Evolutionary conservation across 805 yeast species (phyloP).

Genomic region (Saturnispora sekii): DNA sequence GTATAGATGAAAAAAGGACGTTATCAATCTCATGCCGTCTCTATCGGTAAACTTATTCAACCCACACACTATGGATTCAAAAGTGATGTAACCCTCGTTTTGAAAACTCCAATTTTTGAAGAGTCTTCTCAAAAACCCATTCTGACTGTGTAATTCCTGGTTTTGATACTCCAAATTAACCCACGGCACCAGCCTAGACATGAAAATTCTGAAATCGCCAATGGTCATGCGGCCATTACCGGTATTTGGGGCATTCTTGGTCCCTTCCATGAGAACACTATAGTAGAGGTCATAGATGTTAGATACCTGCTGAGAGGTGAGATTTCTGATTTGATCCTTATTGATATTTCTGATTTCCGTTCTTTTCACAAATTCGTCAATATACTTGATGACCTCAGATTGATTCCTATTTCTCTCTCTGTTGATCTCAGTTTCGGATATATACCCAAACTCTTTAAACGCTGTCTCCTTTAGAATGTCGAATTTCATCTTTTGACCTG

Average conservation of each 20-base stretch:
- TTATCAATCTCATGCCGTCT: constrained; percentile 70
- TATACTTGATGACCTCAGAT: constrained; percentile 71
- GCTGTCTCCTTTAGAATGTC: constrained; percentile 88
- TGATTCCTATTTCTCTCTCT: constrained; percentile 63
- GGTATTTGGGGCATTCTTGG: constrained; percentile 53
- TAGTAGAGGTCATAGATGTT: constrained; percentile 80
- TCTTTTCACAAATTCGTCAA: constrained; percentile 83
- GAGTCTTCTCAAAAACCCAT: constrained; percentile 49
- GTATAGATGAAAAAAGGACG: constrained; percentile 71
- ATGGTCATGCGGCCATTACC: constrained; percentile 60
- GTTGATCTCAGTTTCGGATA: constrained; percentile 65
- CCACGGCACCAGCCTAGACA: constrained; percentile 81
- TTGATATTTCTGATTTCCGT: constrained; percentile 85
- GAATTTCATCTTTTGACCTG: constrained; percentile 66
- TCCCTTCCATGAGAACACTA: constrained; percentile 56
- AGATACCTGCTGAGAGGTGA: constrained; percentile 49
- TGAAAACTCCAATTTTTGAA: constrained; percentile 54
- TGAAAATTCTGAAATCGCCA: constrained; percentile 59
- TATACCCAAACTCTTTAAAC: constrained; percentile 76
- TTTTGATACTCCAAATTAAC: constrained; percentile 30
- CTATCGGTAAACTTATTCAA: constrained; percentile 56
- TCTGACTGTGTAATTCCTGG: constrained; percentile 19
- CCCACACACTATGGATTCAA: constrained; percentile 66
- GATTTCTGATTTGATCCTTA: constrained; percentile 41
- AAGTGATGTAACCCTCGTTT: constrained; percentile 48